phyloP scores from a whole-genome alignment of 768 basidiomycete species.

The Megacollybia marginata region DNA sequence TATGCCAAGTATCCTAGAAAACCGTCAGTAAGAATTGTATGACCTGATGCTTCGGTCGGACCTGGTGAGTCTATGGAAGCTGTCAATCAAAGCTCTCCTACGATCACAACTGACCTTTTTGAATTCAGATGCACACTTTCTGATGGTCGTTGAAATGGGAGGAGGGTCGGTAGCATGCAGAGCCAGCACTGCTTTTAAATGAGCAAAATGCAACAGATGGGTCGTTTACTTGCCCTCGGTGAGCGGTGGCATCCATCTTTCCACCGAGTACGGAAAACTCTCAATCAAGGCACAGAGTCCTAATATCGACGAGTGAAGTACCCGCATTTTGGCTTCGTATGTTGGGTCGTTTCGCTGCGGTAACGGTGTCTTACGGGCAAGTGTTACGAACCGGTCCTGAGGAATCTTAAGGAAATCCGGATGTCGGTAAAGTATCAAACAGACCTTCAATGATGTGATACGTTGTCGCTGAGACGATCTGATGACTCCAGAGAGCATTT shows the following conservation, averaged over 20 bases:
- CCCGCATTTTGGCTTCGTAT: slow-evolving; percentile 67
- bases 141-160: slow-evolving; percentile 86
- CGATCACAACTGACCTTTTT: slow-evolving; percentile 49
- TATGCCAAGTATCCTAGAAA: slow-evolving; percentile 82
- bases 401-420: slow-evolving; percentile 4
- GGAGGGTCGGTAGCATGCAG: slow-evolving; percentile 78
- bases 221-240: slow-evolving; percentile 51
- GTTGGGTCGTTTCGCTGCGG: slow-evolving; percentile 62
- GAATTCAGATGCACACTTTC: slow-evolving; percentile 78
- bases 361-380: slow-evolving; percentile 53
- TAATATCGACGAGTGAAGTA: slow-evolving; percentile 82
- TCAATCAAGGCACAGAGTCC: slow-evolving; percentile 87
- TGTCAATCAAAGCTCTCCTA: too few species aligned
- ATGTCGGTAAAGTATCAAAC: background rate
- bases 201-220: background rate
- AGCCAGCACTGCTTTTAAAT: slow-evolving; percentile 47
- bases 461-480: slow-evolving; percentile 86
- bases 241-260: slow-evolving; percentile 81
- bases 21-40: background rate
- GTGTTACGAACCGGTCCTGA: slow-evolving; percentile 74
- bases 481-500: slow-evolving; percentile 78
- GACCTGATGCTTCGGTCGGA: slow-evolving; percentile 9
- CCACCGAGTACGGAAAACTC: slow-evolving; percentile 92
- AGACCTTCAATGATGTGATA: slow-evolving; percentile 77
- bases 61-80: slow-evolving; percentile 51